Evolutionary conservation across 345 rosid genomes (phyloP).

Genomic region (Cardamine occulta): DNA sequence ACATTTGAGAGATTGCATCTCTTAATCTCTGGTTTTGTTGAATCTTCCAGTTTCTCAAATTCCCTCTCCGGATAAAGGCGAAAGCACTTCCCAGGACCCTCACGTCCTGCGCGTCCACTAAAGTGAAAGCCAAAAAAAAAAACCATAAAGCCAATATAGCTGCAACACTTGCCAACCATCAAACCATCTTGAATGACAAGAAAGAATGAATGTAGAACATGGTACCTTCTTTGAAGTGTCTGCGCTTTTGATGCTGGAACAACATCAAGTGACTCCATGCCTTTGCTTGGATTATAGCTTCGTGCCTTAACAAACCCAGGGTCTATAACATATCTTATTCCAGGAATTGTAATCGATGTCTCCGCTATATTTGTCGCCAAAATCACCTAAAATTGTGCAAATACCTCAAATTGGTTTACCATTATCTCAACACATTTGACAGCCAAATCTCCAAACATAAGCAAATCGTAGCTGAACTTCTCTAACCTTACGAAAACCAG

Average conservation of each 20-base stretch:
- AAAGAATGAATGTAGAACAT: conserved; percentile 16
- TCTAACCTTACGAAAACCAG: conserved; percentile 80
- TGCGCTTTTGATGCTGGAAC: conserved; percentile 91
- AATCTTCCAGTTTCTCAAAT: conserved; percentile 89
- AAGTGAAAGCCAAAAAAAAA: conserved; percentile 36
- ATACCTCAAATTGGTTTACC: conserved; percentile 13
- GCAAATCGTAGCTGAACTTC: not conserved
- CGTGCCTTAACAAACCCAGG: conserved; percentile 93
- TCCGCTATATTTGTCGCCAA: conserved; percentile 97
- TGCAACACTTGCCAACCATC: conserved; percentile 26
- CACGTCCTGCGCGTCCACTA: conserved; percentile 98
- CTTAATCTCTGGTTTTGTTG: conserved; percentile 91
- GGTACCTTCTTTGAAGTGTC: conserved; percentile 87
- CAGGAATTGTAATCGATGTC: conserved; percentile 94
- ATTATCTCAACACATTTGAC: conserved; percentile 3
- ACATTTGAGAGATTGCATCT: conserved; percentile 91
- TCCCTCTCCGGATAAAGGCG: conserved; percentile 89
- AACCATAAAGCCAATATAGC: not conserved
- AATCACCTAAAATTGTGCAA: conserved; percentile 57
- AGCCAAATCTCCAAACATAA: conserved; percentile 5
- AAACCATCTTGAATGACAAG: conserved; percentile 3
- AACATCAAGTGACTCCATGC: conserved; percentile 78
- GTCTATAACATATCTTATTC: conserved; percentile 90
- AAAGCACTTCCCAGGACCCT: conserved; percentile 93
- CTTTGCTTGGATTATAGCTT: conserved; percentile 76